phyloP scores from a whole-genome alignment of 78 protist genomes.

The Chrysochromulina parva region DNA sequence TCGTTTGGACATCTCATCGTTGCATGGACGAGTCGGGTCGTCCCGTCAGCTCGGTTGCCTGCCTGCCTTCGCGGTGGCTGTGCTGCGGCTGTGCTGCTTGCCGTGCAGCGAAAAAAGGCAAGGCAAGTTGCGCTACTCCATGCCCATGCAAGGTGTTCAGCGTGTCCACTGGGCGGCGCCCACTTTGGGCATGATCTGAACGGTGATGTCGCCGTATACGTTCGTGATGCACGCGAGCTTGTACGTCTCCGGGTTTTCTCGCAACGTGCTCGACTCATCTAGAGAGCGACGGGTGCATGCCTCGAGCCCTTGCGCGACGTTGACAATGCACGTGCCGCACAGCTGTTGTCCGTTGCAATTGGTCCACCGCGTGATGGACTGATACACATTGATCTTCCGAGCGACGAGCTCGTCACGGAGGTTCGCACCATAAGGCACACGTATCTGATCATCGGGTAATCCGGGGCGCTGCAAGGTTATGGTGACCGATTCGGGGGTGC shows the following conservation, averaged over 20 bases:
- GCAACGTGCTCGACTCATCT: not conserved
- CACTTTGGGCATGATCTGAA: not conserved
- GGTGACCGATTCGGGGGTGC: not conserved
- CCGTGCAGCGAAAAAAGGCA: too few relatives aligned
- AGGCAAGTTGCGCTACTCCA: too few relatives aligned
- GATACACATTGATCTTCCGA: not conserved
- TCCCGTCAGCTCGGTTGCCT: too few relatives aligned
- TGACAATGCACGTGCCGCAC: conserved; percentile 26
- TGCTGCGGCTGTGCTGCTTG: too few relatives aligned
- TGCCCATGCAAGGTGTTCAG: not conserved
- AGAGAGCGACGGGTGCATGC: not conserved
- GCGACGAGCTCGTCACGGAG: conserved; percentile 7
- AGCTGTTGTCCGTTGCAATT: conserved; percentile 25
- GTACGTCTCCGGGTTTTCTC: conserved; percentile 5
- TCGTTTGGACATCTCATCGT: too few relatives aligned
- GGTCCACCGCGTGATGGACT: conserved; percentile 15
- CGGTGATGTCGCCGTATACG: not conserved
- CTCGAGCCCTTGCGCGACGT: not conserved
- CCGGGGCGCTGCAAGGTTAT: not conserved
- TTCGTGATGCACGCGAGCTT: conserved; percentile 19
- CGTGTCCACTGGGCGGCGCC: conserved; percentile 26
- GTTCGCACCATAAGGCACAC: not conserved
- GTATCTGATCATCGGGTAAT: not conserved
- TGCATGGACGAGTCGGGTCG: too few relatives aligned
- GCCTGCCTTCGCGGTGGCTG: too few relatives aligned